phyloP scores from a whole-genome alignment of 305 asterid genomes.

The Solanum hybrid region DNA sequence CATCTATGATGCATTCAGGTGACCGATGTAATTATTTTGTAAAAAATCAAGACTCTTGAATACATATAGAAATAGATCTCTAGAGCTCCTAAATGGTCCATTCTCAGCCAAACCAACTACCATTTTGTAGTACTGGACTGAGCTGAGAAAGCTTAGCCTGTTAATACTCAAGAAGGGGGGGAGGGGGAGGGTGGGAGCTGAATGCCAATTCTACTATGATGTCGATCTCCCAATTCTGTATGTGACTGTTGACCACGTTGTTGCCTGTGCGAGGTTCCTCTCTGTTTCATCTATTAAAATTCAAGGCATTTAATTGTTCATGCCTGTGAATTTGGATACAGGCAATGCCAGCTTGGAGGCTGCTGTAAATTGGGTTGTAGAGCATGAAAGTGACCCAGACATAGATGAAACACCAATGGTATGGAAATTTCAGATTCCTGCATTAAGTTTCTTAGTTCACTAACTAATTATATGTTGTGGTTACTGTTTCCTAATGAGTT shows the following conservation, averaged over 20 bases:
- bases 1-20: background rate
- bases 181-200: background rate
- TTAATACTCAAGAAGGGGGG: background rate
- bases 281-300: background rate
- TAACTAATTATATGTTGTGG: background rate
- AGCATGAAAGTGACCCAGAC: constrained; percentile 86
- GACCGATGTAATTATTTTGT: background rate
- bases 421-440: constrained; percentile 12
- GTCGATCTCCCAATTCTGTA: background rate
- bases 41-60: background rate
- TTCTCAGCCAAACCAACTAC: background rate
- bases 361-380: constrained; percentile 89
- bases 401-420: constrained; percentile 87
- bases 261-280: background rate
- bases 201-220: background rate
- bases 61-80: background rate
- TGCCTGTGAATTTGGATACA: constrained; percentile 16
- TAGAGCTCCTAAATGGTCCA: background rate
- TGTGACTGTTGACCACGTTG: background rate
- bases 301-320: background rate
- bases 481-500: background rate
- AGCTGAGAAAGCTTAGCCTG: background rate
- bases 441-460: background rate
- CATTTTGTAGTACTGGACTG: background rate
- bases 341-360: constrained; percentile 78